Percentiles rank a stretch among this genome's conserved stretches.
Evolutionary conservation across 495 filamentous ascomycete species (phyloP).

Genomic region (Polyplosphaeria fusca): DNA sequence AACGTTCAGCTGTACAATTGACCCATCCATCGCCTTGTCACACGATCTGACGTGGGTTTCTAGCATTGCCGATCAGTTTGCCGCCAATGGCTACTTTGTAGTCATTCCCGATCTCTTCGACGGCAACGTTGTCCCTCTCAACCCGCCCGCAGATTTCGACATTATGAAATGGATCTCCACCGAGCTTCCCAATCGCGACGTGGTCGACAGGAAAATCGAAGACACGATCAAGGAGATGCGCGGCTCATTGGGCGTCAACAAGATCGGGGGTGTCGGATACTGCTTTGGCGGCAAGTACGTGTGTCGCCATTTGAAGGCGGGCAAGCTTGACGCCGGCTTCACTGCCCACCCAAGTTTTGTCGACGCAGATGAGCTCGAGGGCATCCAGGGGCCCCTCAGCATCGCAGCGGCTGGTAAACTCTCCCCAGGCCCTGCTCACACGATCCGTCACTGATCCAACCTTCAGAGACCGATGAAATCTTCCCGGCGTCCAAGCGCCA

Average conservation of each 20-base stretch:
- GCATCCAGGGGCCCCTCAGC: slow-evolving; percentile 66
- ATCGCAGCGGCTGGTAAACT: slow-evolving; percentile 67
- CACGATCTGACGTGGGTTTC: background rate
- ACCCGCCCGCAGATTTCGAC: slow-evolving; percentile 57
- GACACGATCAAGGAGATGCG: slow-evolving; percentile 58
- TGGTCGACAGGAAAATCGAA: slow-evolving; percentile 66
- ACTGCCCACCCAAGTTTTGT: slow-evolving; percentile 76
- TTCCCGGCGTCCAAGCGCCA: slow-evolving; percentile 73
- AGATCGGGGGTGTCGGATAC: slow-evolving; percentile 71
- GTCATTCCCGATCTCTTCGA: slow-evolving; percentile 75
- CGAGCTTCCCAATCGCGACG: slow-evolving; percentile 49
- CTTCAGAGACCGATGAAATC: slow-evolving; percentile 68
- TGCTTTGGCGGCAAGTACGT: slow-evolving; percentile 71
- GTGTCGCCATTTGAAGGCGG: slow-evolving; percentile 44
- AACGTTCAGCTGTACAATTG: slow-evolving; percentile 71
- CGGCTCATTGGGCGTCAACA: slow-evolving; percentile 57
- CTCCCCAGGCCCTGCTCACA: background rate
- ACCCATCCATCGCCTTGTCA: background rate
- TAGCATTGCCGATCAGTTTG: slow-evolving; percentile 74
- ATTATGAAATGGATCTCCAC: slow-evolving; percentile 54
- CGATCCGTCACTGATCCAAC: background rate
- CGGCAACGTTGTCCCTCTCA: slow-evolving; percentile 63
- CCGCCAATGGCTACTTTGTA: slow-evolving; percentile 74
- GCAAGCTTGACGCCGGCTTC: slow-evolving; percentile 60
- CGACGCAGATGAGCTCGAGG: slow-evolving; percentile 69